These are phyloP conservation scores for Scenedesmus sp. DNA, from an alignment of 163 green algal species.

Conservation along the genomic window DNA sequence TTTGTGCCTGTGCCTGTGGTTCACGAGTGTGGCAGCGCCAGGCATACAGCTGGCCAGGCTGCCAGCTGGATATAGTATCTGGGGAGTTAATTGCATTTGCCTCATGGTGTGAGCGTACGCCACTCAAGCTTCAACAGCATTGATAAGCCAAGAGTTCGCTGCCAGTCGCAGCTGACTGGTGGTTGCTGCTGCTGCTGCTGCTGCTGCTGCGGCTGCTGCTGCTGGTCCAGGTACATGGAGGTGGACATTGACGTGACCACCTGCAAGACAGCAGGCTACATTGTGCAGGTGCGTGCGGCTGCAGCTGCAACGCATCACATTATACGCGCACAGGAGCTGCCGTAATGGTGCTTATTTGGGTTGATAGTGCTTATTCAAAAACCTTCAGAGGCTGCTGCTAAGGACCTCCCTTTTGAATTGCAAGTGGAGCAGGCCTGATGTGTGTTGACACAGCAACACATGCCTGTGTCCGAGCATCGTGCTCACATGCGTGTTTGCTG, in stretches of 20 bases:
- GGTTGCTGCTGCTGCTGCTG: neutral
- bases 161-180: too few species aligned
- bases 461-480: neutral
- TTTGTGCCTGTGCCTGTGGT: neutral
- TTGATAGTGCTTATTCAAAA: neutral
- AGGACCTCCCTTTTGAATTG: too few species aligned
- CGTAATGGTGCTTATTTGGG: neutral
- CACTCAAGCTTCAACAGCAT: too few species aligned
- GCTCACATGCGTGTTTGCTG: neutral
- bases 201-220: neutral
- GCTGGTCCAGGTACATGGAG: conserved; percentile 70
- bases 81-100: too few species aligned
- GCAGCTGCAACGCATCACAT: neutral
- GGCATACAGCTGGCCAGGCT: too few species aligned
- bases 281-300: conserved; percentile 62
- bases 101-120: too few species aligned
- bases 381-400: too few species aligned
- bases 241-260: conserved; percentile 84
- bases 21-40: too few species aligned
- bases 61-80: too few species aligned
- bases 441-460: too few species aligned
- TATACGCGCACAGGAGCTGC: neutral
- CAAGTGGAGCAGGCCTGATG: too few species aligned
- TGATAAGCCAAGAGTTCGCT: too few species aligned
- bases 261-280: conserved; percentile 71